Evolutionary conservation across 202 grass and related monocot genomes (phyloP), one percentile per base, ranked within the genome.

Genomic region (Digitaria exilis): DNA sequence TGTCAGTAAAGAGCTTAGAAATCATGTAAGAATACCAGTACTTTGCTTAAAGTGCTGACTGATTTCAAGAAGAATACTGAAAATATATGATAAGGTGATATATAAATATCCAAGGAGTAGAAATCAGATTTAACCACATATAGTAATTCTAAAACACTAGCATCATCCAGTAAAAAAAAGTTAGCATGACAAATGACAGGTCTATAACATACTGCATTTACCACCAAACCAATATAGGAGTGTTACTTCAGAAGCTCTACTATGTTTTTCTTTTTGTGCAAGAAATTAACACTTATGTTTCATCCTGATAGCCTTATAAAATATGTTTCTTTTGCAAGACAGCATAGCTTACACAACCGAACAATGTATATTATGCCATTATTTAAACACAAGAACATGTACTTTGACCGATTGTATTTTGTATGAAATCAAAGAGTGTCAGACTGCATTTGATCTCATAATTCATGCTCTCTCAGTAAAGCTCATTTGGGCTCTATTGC

Each of bases 201-300:
- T 79, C 24, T 29, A 80, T 74, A 56, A 71, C 35, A 60, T 80
- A 84, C 65, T 58, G 22, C 49, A 77, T 49, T 78, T 78, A 78
- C 61, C 31, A 76, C 39, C 25, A 63, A 65, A 86, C 24, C 12
- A 44, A 65, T 51, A 72, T 75, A 44, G 54, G 30, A 68, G 55
- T 68, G 35, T 8, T 19, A 43, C 63, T 83, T 84, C 69, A 80
- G 32, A 75, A 63, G 55, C 4, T 10, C 10, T 64, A 42, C 59
- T 37, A 41, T 30, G 41, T 82, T 57, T 64, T 12, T 65, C n/a
- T n/a, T 64, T 65, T 64, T 49, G 6, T 77, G 71, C 66, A 74
- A 84, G 28, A 54, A 17, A 84, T 73, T 29, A 18, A 32, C 55
- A 61, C 24, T 70, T 19, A 65, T 17, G 9, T 68, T 55, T 78